These are phyloP conservation scores for Adansonia digitata DNA, from an alignment of 345 rosid genomes.

Conservation along the genomic window DNA sequence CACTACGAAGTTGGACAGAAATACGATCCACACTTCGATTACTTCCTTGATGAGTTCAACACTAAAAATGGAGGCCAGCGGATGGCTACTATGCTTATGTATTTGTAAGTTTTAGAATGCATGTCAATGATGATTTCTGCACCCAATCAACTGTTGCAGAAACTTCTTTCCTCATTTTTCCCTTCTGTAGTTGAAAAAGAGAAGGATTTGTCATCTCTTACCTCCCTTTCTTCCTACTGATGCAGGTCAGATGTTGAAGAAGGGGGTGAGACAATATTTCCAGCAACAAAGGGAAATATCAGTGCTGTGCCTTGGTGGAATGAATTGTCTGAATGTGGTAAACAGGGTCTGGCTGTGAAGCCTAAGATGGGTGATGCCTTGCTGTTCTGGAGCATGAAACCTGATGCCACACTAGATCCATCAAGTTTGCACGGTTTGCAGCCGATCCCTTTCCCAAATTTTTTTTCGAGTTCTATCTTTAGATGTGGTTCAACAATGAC, in stretches of 20 bases:
- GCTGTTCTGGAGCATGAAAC: slow-evolving; percentile 90
- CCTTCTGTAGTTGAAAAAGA: background rate
- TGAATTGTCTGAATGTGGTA: slow-evolving; percentile 81
- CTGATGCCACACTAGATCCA: slow-evolving; percentile 87
- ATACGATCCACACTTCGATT: slow-evolving; percentile 84
- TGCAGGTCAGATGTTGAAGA: slow-evolving; percentile 93
- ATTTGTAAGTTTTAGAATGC: slow-evolving; percentile 46
- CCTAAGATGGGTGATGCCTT: slow-evolving; percentile 92
- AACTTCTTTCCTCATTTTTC: slow-evolving; percentile 1
- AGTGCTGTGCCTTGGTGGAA: slow-evolving; percentile 73
- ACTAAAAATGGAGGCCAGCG: slow-evolving; percentile 88
- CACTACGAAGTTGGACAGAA: slow-evolving; percentile 88
- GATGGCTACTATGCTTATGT: slow-evolving; percentile 89
- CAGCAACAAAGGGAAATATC: slow-evolving; percentile 55
- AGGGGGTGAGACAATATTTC: slow-evolving; percentile 96
- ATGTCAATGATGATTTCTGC: background rate
- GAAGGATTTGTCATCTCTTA: background rate
- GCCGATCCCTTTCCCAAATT: background rate
- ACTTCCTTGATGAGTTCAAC: slow-evolving; percentile 86
- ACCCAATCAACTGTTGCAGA: background rate
- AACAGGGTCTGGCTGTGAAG: slow-evolving; percentile 65
- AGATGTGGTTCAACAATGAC: slow-evolving; percentile 5
- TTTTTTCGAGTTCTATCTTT: background rate
- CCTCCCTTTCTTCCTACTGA: background rate
- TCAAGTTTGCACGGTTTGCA: slow-evolving; percentile 80